Evolutionary conservation across 805 yeast species (phyloP).

Genomic region (Cyberlindnera maritima): DNA sequence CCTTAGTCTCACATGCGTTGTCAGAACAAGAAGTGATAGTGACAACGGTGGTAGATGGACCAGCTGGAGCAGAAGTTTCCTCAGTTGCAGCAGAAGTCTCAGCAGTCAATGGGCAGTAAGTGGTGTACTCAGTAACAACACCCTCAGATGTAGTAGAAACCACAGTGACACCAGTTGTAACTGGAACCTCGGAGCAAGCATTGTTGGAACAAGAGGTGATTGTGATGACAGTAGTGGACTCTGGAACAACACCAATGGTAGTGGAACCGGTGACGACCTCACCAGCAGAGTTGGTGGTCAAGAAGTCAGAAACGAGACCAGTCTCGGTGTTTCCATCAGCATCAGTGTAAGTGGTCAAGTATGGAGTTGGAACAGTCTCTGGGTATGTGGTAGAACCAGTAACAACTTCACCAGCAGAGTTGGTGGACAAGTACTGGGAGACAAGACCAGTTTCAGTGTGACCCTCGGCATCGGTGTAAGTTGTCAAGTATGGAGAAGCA

Average conservation of each 20-base stretch:
- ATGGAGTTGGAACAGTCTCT: background rate
- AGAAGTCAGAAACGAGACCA: conserved; percentile 6
- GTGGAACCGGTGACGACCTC: conserved; percentile 5
- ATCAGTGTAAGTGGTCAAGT: conserved; percentile 13
- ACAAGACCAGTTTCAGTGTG: conserved; percentile 6
- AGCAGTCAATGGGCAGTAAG: too few relatives aligned
- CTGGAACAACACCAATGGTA: conserved; percentile 30
- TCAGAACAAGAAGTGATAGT: background rate
- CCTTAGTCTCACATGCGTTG: background rate
- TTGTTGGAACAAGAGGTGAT: too few relatives aligned
- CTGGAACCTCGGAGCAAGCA: conserved; percentile 19
- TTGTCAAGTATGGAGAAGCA: conserved; percentile 13
- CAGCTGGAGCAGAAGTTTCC: background rate
- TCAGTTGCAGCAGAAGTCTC: too few relatives aligned
- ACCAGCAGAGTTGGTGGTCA: conserved; percentile 6
- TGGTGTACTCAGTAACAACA: background rate
- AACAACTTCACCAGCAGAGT: conserved; percentile 2
- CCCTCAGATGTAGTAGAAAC: conserved; percentile 18
- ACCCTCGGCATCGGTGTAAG: conserved; percentile 11
- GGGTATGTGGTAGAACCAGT: conserved; percentile 8
- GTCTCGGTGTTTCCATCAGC: conserved; percentile 8
- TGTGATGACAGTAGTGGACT: conserved; percentile 15
- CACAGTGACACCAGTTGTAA: conserved; percentile 15
- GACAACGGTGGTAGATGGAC: background rate
- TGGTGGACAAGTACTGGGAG: conserved; percentile 7